Conservation (phyloP, 2,329 filamentous ascomycete genomes). For the Dactylellina cionopaga region DNA sequence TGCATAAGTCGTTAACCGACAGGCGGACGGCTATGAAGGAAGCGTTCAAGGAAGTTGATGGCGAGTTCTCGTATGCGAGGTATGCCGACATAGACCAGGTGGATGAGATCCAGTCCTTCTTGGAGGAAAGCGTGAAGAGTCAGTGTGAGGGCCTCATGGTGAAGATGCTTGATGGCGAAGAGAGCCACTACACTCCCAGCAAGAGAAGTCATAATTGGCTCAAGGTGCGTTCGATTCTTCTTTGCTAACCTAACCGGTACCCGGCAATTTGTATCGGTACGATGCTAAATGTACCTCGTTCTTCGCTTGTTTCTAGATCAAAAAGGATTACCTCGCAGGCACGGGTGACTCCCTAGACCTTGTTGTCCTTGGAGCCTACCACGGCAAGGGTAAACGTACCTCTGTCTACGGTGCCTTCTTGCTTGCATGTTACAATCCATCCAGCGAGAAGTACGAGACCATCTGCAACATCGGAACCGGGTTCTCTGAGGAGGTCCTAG, state of each 20-base stretch:
- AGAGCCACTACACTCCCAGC: conserved; percentile 94
- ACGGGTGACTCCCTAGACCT: conserved; percentile 96
- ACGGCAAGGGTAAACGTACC: conserved; percentile 93
- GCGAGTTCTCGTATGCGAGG: conserved; percentile 90
- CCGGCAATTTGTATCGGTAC: neutral
- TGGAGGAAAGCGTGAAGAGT: conserved; percentile 94
- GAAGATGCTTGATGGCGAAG: conserved; percentile 94
- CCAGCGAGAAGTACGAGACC: conserved; percentile 85
- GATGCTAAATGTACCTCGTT: conserved; percentile 24
- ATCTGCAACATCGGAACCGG: conserved; percentile 99
- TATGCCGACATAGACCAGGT: conserved; percentile 86
- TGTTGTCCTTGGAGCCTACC: conserved; percentile 93
- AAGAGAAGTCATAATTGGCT: conserved; percentile 98
- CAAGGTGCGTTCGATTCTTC: conserved; percentile 70
- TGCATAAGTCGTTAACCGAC: conserved; percentile 85
- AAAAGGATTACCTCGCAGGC: conserved; percentile 95
- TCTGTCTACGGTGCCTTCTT: conserved; percentile 96
- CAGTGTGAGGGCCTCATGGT: conserved; percentile 99
- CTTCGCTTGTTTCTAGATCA: conserved; percentile 70
- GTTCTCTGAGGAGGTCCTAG: conserved; percentile 93
- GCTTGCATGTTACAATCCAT: conserved; percentile 88
- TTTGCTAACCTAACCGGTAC: conserved; percentile 44
- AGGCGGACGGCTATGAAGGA: conserved; percentile 77
- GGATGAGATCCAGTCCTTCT: conserved; percentile 89
- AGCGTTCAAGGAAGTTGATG: conserved; percentile 81